Evolutionary conservation across 106 monocot species (phyloP).

Genomic region (Gastrodia elata): DNA sequence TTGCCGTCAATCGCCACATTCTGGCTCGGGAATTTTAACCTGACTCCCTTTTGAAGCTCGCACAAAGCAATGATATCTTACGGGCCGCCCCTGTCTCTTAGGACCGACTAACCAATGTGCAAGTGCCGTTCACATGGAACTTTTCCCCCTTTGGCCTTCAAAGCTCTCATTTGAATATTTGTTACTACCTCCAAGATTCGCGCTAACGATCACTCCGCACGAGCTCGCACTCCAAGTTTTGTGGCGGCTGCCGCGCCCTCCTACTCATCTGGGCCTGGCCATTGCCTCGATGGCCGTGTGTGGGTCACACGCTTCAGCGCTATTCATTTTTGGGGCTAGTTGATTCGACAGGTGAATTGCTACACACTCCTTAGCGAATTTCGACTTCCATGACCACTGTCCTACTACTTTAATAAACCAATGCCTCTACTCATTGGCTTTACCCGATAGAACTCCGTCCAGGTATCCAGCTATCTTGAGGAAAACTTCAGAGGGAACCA

Average conservation of each 20-base stretch:
- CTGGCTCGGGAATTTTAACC: too few species aligned
- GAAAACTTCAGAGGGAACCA: constrained; percentile 1
- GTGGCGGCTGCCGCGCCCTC: not conserved
- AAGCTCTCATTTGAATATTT: too few species aligned
- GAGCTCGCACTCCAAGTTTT: not conserved
- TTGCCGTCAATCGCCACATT: too few species aligned
- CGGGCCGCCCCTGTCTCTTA: too few species aligned
- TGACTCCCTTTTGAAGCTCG: too few species aligned
- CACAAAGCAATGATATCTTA: too few species aligned
- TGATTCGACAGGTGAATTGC: not conserved
- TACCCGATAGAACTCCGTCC: not conserved
- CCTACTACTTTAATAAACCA: constrained; percentile 17
- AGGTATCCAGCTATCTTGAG: constrained; percentile 11
- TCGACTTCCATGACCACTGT: constrained; percentile 10
- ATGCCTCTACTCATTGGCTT: constrained; percentile 9
- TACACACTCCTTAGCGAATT: constrained; percentile 6
- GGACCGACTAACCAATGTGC: too few species aligned
- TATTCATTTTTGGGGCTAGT: constrained; percentile 1
- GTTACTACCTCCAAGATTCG: too few species aligned
- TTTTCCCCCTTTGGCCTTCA: too few species aligned
- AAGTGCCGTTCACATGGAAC: too few species aligned
- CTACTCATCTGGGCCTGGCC: not conserved
- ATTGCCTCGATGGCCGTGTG: too few species aligned
- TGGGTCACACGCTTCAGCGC: not conserved
- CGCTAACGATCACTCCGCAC: too few species aligned